phyloP scores from a whole-genome alignment of 78 protist species.

The Paulinella micropora region DNA sequence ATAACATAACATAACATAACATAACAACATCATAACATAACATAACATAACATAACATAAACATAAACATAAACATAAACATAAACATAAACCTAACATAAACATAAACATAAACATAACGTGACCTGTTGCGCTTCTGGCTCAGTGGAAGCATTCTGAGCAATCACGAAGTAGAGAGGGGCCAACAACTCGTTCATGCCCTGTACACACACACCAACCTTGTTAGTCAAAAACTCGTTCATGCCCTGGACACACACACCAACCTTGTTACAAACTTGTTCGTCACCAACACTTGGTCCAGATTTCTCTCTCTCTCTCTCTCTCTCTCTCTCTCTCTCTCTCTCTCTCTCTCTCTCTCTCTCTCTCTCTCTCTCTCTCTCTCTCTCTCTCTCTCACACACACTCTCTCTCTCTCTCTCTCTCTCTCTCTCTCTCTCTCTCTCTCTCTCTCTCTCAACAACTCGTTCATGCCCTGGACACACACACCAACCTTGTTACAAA shows the following conservation, averaged over 20 bases:
- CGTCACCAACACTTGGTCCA: too few relatives aligned
- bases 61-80: neutral
- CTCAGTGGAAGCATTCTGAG: too few relatives aligned
- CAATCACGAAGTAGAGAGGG: conserved; percentile 23
- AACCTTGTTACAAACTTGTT: too few relatives aligned
- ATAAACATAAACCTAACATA: neutral
- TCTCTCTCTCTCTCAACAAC: neutral
- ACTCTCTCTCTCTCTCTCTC: neutral
- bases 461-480: too few relatives aligned
- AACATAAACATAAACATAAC: too few relatives aligned
- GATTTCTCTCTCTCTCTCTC: too few relatives aligned
- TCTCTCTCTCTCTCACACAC: neutral
- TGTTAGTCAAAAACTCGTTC: neutral
- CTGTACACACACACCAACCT: neutral
- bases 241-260: neutral
- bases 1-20: too few relatives aligned
- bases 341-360: neutral
- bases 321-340: neutral
- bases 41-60: neutral
- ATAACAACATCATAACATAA: neutral
- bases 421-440: neutral
- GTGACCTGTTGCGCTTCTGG: too few relatives aligned
- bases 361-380: neutral
- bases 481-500: too few relatives aligned
- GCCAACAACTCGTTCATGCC: conserved; percentile 38